Conservation (phyloP, 2,329 filamentous ascomycete species). For the Clarireedia homoeocarpa region DNA sequence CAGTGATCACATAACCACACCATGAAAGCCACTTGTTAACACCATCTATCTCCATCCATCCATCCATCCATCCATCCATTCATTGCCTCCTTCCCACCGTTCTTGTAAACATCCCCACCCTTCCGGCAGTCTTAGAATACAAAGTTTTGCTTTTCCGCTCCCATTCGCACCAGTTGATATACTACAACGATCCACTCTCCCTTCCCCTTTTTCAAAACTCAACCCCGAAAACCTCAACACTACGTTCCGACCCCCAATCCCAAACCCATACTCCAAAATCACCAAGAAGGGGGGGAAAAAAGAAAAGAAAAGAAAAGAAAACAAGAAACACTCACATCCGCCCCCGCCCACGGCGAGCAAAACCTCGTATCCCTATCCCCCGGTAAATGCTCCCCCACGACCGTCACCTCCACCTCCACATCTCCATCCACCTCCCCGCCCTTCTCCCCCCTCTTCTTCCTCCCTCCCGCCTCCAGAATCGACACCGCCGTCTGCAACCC, state of each 20-base stretch:
- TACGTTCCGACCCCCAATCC: conserved; percentile 1
- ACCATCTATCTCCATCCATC: too few relatives aligned
- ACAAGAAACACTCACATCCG: conserved; percentile 27
- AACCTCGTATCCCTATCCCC: conserved; percentile 22
- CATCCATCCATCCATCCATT: too few relatives aligned
- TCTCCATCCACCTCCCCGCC: neutral
- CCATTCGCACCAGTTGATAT: neutral
- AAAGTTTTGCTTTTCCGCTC: neutral
- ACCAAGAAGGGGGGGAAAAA: neutral
- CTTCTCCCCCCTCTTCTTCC: neutral
- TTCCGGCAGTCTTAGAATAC: neutral
- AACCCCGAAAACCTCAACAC: neutral
- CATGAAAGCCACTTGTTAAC: too few relatives aligned
- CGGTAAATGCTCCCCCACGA: conserved; percentile 36
- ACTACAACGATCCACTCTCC: neutral
- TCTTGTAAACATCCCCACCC: neutral
- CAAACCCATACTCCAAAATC: neutral
- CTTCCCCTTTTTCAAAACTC: conserved; percentile 21
- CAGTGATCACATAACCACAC: too few relatives aligned
- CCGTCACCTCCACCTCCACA: conserved; percentile 24
- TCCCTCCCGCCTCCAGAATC: neutral
- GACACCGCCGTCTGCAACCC: conserved; percentile 33
- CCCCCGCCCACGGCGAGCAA: conserved; percentile 35
- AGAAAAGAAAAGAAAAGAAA: neutral
- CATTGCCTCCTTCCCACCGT: neutral